Base-by-base conservation (phyloP, 1,284 basidiomycete genomes). In the Sporisorium graminicola region DNA sequence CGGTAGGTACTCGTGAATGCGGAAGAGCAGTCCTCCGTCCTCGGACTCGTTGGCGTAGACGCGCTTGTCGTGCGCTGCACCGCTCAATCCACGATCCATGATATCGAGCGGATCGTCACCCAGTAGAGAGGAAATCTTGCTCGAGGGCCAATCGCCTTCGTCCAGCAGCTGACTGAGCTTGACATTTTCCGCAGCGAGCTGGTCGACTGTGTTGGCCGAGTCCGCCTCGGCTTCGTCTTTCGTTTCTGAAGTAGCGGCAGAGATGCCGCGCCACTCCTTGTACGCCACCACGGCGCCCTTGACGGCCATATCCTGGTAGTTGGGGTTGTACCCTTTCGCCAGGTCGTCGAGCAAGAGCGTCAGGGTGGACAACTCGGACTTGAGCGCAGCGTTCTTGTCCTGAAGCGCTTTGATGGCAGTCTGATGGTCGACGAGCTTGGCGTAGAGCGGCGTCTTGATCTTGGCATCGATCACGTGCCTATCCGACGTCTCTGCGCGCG, bases 271-370 rank as follows among this genome's bases (percentile, higher is more conserved):
- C 91, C 91, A 90, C 63, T 91, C 90, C 82, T 94, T 93, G 91
- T 94, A 98, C 13, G 94, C 95, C 50, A 94, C 91, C 8, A 98
- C 95, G 18, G 96, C 95, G 77, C 95, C 95, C 46, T 98, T 91
- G 65, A 98, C 96, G 10, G 94, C 95, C 96, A 99, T 98, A 85
- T 99, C 96, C 86, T 96, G 94, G 86, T 98, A 98, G 86, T 99
- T 99, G 24, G 96, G 96, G 86, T 99, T 99, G 88, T 98, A 98
- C 0, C 92, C 92, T 10, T 81, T 83, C 42, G 93, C 90, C 3
- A 99, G 89, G 40, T 91, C 89, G 65, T 91, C 90, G 16, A 99
- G 89, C 57, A 98, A 92, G n/a, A 91, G 90, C n/a, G 92, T 91
- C 3, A 99, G 89, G 27, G 90, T 89, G 69, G 90, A 89, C 78